Conservation (phyloP, 164 flowering plant genomes). For the Nelumbo lutea region DNA sequence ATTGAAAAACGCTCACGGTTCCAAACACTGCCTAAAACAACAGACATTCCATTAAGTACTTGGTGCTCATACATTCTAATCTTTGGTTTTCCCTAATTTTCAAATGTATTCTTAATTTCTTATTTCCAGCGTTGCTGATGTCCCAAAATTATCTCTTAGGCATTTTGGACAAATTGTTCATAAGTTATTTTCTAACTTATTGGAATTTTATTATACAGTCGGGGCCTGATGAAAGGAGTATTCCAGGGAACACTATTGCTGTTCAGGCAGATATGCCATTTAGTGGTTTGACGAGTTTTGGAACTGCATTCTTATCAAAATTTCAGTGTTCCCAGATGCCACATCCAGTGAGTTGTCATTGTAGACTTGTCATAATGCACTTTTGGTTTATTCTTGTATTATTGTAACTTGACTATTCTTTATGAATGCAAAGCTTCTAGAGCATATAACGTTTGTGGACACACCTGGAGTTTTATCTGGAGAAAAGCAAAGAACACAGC, state of each 20-base stretch:
- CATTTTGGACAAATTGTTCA: background rate
- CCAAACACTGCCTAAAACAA: too few relatives aligned
- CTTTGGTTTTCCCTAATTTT: too few relatives aligned
- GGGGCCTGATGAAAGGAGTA: slow-evolving; percentile 92
- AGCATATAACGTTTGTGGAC: slow-evolving; percentile 91
- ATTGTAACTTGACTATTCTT: background rate
- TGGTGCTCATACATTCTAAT: too few relatives aligned
- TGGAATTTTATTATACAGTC: slow-evolving; percentile 35
- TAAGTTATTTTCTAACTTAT: background rate
- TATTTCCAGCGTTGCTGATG: too few relatives aligned
- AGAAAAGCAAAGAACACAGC: slow-evolving; percentile 93
- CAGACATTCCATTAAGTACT: too few relatives aligned
- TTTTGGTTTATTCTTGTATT: background rate
- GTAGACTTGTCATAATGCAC: background rate
- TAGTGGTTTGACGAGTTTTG: slow-evolving; percentile 86
- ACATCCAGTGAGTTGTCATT: slow-evolving; percentile 63
- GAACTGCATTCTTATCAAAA: slow-evolving; percentile 92
- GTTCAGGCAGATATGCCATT: slow-evolving; percentile 99
- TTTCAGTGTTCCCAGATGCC: slow-evolving; percentile 99
- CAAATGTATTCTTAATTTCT: too few relatives aligned
- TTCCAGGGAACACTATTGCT: slow-evolving; percentile 94
- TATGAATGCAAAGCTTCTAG: slow-evolving; percentile 57
- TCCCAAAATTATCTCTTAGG: too few relatives aligned
- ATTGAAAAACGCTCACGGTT: too few relatives aligned
- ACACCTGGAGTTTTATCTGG: slow-evolving; percentile 98